These are phyloP conservation scores for Hymenoscyphus infarciens DNA, from an alignment of 2,329 filamentous ascomycete genomes.

Conservation along the genomic window DNA sequence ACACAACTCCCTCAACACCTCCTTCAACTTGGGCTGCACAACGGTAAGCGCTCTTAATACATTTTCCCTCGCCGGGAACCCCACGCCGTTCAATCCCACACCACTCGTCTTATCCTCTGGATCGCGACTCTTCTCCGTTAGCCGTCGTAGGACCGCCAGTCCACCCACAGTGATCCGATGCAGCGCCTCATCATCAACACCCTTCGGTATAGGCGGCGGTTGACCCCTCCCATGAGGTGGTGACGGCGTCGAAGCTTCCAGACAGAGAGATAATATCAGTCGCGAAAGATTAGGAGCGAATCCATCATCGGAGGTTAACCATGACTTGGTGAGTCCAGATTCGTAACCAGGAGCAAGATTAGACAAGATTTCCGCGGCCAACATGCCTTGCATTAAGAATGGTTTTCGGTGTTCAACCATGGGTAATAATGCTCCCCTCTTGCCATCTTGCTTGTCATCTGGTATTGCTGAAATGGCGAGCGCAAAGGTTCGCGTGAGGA, in stretches of 20 bases:
- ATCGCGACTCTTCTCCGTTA: slow-evolving; percentile 65
- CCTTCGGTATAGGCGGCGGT: slow-evolving; percentile 23
- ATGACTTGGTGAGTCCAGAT: slow-evolving; percentile 66
- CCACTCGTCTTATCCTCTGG: slow-evolving; percentile 47
- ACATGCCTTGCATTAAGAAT: slow-evolving; percentile 84
- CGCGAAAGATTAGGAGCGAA: slow-evolving; percentile 78
- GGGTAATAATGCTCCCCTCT: slow-evolving; percentile 57
- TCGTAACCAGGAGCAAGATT: slow-evolving; percentile 71
- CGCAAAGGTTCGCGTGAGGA: slow-evolving; percentile 83
- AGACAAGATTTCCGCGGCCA: slow-evolving; percentile 84
- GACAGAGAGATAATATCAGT: slow-evolving; percentile 68
- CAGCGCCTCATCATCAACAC: slow-evolving; percentile 36
- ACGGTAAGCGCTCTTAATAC: slow-evolving; percentile 66
- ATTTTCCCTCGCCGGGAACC: slow-evolving; percentile 63
- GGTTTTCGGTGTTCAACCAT: slow-evolving; percentile 82
- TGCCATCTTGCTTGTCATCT: slow-evolving; percentile 54
- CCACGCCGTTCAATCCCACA: slow-evolving; percentile 49
- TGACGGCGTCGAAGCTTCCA: slow-evolving; percentile 49
- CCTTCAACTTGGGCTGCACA: slow-evolving; percentile 57
- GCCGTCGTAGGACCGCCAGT: slow-evolving; percentile 61
- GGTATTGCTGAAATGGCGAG: slow-evolving; percentile 83
- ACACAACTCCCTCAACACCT: slow-evolving; percentile 66
- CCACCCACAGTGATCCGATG: slow-evolving; percentile 60
- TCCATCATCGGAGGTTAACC: slow-evolving; percentile 80
- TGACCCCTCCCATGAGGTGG: slow-evolving; percentile 40